Percentiles rank a stretch among this genome's conserved stretches.
These are phyloP conservation scores for Brettanomyces custersianus DNA, from an alignment of 805 yeast genomes.

Conservation along the genomic window DNA sequence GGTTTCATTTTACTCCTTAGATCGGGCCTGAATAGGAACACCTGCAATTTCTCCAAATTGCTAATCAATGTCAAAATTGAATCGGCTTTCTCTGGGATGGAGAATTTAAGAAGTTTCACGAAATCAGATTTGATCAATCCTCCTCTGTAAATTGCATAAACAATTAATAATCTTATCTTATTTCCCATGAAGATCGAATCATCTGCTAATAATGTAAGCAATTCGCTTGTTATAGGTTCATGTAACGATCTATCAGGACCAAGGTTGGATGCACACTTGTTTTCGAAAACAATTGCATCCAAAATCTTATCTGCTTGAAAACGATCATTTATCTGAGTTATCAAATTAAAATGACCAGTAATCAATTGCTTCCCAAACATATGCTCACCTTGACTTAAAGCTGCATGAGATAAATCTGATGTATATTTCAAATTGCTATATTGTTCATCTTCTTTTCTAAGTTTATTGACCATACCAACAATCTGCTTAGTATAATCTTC, in stretches of 20 bases:
- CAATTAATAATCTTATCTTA: slow-evolving; percentile 62
- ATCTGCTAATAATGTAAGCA: slow-evolving; percentile 46
- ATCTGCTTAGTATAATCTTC: slow-evolving; percentile 20
- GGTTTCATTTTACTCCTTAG: slow-evolving; percentile 34
- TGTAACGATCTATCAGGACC: slow-evolving; percentile 57
- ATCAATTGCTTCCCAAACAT: slow-evolving; percentile 15
- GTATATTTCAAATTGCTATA: slow-evolving; percentile 17
- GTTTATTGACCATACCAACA: slow-evolving; percentile 13
- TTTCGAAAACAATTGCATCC: slow-evolving; percentile 79
- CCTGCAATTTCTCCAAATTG: slow-evolving; percentile 39
- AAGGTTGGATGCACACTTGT: slow-evolving; percentile 61
- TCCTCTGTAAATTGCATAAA: slow-evolving; percentile 74
- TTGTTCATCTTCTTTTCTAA: slow-evolving; percentile 18
- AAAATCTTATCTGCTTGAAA: slow-evolving; percentile 30
- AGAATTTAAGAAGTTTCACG: slow-evolving; percentile 55
- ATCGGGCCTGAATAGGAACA: slow-evolving; percentile 28
- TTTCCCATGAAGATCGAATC: slow-evolving; percentile 37
- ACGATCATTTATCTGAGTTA: slow-evolving; percentile 52
- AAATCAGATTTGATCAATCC: slow-evolving; percentile 73
- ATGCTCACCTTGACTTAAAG: slow-evolving; percentile 19
- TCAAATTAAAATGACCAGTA: slow-evolving; percentile 21
- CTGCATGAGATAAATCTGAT: slow-evolving; percentile 22
- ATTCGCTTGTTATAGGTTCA: slow-evolving; percentile 44
- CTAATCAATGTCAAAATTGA: slow-evolving; percentile 44
- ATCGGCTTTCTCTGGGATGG: slow-evolving; percentile 22